Base-by-base conservation (phyloP, 345 rosid genomes). In the Salix purpurea region DNA sequence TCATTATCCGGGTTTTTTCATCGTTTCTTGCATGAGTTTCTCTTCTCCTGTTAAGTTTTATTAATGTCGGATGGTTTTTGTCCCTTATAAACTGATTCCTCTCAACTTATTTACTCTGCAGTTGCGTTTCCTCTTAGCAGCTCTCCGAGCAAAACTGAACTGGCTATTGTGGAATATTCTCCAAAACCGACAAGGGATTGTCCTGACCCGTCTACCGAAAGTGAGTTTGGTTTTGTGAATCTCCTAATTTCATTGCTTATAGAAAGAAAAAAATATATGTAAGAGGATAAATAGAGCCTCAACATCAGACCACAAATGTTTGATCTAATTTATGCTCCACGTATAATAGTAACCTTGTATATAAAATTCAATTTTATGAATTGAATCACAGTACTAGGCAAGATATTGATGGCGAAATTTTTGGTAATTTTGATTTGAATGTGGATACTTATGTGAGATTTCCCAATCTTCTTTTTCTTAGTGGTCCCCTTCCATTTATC, bases 121-220 rank as follows among this genome's bases (percentile, higher is more conserved):
- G 96, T 72, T 77, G 77, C 88, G 78, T 84, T 82, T 75, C 77
- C 88, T 76, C 80, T 70, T 10, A 77, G 76, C 74, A 84, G 78
- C 79, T 67, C 86, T 75, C 76, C 87, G 60, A 71, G 85, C 70
- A 85, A 85, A 71, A 79, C 86, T 60, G 91, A 90, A 65, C 65
- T 90, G 82, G 88, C 92, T 75, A 76, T 92, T 7, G 90, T 87
- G 79, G 90, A 92, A 81, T 86, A 85, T 83, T 85, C 87, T 65
- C 87, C 90, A 46, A 76, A 87, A 52, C 73, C 74, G 62, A 62
- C 74, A 40, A 80, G 79, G 50, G 75, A 80, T 44, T 36, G 58
- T 77, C 83, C 85, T 42, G 83, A 74, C 81, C 81, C 84, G 16
- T 81, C 69, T 36, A 54, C 37, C 72, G 79, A 86, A 86, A 96